Base-by-base conservation (phyloP, 306 rosid species). In the Elaeagnus macrophylla region DNA sequence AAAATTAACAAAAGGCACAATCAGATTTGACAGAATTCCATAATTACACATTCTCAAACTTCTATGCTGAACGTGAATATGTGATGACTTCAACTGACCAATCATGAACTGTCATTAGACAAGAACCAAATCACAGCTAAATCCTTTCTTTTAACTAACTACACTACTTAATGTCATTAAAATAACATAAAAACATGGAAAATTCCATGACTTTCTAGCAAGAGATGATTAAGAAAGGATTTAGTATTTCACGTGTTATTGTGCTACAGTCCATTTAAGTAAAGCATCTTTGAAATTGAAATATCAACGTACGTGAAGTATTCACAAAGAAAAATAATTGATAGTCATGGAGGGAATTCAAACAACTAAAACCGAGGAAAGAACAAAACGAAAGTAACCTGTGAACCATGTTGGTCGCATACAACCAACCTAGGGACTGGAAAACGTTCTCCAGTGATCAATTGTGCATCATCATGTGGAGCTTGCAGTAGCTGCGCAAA, bases 381-480 rank as follows among this genome's bases (percentile, higher is more conserved):
- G 8, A 15, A 37, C 6, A 48, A 63, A 75, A 37, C n/a, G n/a
- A 41, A 36, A 68, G 70, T 60, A 64, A 87, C 99, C 99, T 91
- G 99, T 55, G 99, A 91, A 62, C 99, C 99, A 68, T 87, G 99
- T 61, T 91, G 99, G 64, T 91, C 99, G 15, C 99, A 91, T 53
- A 91, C 93, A 49, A 91, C 99, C 84, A 91, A 57, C 60, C 99
- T 81, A 60, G 99, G 99, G 35, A 82, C 95, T 60, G 99, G 99
- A 65, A 91, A 91, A 49, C 96, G 89, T 17, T 82, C 96, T 56
- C 69, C 65, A 52, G 73, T 72, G 60, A 91, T 68, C 37, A 76
- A 42, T 59, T 84, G 75, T 40, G 99, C 82, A 73, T 91, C 99
- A 25, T 66, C 84, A 39, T 68, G 81, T 3, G 99, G 99, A 71